phyloP scores from a whole-genome alignment of 257 asterid species.

The Nicotiana tomentosiformis region DNA sequence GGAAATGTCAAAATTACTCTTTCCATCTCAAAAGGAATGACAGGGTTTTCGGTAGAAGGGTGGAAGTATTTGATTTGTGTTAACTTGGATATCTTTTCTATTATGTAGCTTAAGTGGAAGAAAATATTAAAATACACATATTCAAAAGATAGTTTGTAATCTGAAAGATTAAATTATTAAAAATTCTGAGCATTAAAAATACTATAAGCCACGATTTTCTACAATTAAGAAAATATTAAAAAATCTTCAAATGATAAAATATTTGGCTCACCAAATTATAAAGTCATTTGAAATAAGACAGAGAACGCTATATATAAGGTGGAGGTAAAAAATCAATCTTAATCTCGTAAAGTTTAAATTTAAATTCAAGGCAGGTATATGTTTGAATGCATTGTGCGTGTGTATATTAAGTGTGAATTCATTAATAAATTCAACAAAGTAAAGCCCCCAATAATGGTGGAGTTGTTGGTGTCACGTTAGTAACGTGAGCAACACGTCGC shows the following conservation, averaged over 20 bases:
- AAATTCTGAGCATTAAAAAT: not conserved
- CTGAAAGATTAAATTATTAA: not conserved
- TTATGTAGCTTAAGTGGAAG: not conserved
- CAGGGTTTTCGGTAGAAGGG: not conserved
- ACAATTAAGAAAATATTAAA: too few relatives aligned
- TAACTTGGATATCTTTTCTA: not conserved
- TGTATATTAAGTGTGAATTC: not conserved
- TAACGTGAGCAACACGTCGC: not conserved
- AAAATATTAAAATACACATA: not conserved
- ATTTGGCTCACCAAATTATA: too few relatives aligned
- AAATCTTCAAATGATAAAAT: too few relatives aligned
- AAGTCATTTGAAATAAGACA: too few relatives aligned
- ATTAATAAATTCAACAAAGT: not conserved
- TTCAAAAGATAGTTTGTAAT: not conserved
- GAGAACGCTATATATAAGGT: too few relatives aligned
- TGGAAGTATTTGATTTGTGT: not conserved
- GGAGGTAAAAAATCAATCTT: too few relatives aligned
- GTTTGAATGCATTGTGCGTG: too few relatives aligned
- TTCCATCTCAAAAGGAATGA: not conserved
- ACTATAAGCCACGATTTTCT: too few relatives aligned
- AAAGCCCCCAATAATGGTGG: not conserved
- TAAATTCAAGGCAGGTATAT: too few relatives aligned
- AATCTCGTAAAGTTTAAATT: too few relatives aligned
- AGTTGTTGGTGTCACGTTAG: not conserved
- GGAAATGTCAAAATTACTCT: not conserved